Evolutionary conservation across 306 rosid species (phyloP).

Genomic region (Begonia loranthoides): DNA sequence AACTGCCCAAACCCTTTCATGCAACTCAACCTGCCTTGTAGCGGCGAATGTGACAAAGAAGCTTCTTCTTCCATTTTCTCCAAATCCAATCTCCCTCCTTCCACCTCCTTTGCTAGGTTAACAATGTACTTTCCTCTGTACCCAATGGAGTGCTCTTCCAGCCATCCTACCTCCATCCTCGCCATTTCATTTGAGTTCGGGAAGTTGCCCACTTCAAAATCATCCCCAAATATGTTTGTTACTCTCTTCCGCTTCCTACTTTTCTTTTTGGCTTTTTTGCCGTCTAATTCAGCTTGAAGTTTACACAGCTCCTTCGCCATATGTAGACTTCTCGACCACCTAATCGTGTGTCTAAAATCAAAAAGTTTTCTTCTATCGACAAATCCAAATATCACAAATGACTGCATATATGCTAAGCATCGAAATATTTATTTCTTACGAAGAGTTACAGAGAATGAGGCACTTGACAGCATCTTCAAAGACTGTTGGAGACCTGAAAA

Average conservation of each 20-base stretch:
- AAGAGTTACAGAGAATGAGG: conserved; percentile 19
- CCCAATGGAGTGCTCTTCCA: conserved; percentile 5
- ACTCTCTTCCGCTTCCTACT: not conserved
- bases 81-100: conserved; percentile 2
- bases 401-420: no score
- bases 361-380: not conserved
- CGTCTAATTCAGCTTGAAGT: conserved; percentile 1
- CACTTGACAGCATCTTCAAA: conserved; percentile 26
- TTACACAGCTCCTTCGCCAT: conserved; percentile 17
- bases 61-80: not conserved
- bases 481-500: conserved; percentile 18
- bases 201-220: conserved; percentile 8
- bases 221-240: not conserved
- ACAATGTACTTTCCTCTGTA: conserved; percentile 11
- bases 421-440: conserved; percentile 3
- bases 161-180: not conserved
- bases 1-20: conserved; percentile 22
- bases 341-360: not conserved
- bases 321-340: conserved; percentile 16
- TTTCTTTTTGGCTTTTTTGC: not conserved
- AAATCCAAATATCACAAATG: not conserved
- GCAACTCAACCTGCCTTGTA: not conserved
- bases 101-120: conserved; percentile 8
- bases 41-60: not conserved
- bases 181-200: conserved; percentile 17